A percentile compares a stretch with the other conserved stretches of the same genome.
Conservation (phyloP, 2,329 filamentous ascomycete species). For the Lecanicillium sp. region DNA sequence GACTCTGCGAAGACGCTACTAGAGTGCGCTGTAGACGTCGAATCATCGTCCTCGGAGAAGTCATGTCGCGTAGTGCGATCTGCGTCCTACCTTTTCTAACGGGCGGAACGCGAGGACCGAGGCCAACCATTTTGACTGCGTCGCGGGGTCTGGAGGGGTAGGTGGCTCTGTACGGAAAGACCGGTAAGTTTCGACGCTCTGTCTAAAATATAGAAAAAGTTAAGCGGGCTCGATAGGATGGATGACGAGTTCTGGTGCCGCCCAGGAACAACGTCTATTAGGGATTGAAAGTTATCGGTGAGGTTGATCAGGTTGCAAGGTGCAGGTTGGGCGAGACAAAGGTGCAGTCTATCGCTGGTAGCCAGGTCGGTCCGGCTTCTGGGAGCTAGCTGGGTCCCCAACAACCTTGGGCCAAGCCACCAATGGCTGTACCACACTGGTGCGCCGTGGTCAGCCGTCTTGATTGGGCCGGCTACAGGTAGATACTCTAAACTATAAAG, state of each 20-base stretch:
- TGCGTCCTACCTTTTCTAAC: conserved; percentile 12
- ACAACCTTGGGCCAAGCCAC: too few relatives aligned
- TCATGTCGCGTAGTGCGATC: neutral
- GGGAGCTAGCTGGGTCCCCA: too few relatives aligned
- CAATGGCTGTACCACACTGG: too few relatives aligned
- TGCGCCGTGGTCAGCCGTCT: too few relatives aligned
- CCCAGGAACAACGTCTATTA: neutral
- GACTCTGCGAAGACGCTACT: too few relatives aligned
- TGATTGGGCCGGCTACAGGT: too few relatives aligned
- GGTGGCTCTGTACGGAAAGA: conserved; percentile 1
- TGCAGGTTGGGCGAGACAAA: conserved; percentile 8
- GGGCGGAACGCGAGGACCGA: conserved; percentile 15
- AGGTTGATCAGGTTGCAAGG: conserved; percentile 3
- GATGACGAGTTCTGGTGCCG: too few relatives aligned
- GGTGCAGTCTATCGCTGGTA: conserved; percentile 9
- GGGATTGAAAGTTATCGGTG: neutral
- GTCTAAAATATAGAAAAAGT: neutral
- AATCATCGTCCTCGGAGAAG: neutral
- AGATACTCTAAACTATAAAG: too few relatives aligned
- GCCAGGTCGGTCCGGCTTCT: neutral
- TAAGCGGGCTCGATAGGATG: too few relatives aligned
- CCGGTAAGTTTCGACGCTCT: neutral
- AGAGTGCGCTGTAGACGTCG: too few relatives aligned
- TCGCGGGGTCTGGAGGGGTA: conserved; percentile 16
- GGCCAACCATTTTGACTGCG: conserved; percentile 14